These are phyloP conservation scores for Entoloma clypeatum DNA, from an alignment of 1,284 basidiomycete genomes.

Conservation along the genomic window DNA sequence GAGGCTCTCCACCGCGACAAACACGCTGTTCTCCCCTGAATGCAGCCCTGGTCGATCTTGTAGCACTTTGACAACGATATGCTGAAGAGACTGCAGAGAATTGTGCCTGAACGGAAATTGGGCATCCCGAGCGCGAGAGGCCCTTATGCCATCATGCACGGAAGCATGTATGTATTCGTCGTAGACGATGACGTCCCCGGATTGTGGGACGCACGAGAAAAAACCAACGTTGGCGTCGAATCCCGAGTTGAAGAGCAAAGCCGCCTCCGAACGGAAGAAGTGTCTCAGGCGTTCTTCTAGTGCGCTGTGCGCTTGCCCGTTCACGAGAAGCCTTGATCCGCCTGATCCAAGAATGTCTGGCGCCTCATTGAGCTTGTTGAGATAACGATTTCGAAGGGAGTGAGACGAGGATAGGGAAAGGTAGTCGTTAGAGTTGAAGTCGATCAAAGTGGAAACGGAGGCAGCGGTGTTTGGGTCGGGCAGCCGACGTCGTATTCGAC, in stretches of 20 bases:
- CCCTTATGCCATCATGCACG: conserved; percentile 86
- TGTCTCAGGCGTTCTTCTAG: conserved; percentile 65
- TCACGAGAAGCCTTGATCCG: conserved; percentile 88
- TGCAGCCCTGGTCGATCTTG: conserved; percentile 35
- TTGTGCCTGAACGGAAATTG: conserved; percentile 72
- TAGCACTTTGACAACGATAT: conserved; percentile 40
- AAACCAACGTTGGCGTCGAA: conserved; percentile 93
- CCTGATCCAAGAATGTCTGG: conserved; percentile 82
- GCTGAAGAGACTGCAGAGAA: conserved; percentile 48
- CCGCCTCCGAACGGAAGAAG: conserved; percentile 66
- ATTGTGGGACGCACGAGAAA: conserved; percentile 80
- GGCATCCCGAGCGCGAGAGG: conserved; percentile 51
- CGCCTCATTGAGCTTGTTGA: conserved; percentile 47
- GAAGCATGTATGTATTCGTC: conserved; percentile 92
- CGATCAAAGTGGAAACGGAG: conserved; percentile 42
- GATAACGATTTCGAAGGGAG: conserved; percentile 53
- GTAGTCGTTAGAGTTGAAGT: conserved; percentile 94
- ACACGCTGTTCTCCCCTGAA: conserved; percentile 44
- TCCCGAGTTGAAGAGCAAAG: conserved; percentile 91
- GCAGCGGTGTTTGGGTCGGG: conserved; percentile 42
- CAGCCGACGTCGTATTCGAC: conserved; percentile 59
- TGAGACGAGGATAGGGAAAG: conserved; percentile 75
- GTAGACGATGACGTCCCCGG: conserved; percentile 75
- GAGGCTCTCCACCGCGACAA: conserved; percentile 84
- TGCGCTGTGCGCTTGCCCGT: conserved; percentile 60